phyloP scores from a whole-genome alignment of 495 filamentous ascomycete genomes.

The Talaromyces nanjingensis region DNA sequence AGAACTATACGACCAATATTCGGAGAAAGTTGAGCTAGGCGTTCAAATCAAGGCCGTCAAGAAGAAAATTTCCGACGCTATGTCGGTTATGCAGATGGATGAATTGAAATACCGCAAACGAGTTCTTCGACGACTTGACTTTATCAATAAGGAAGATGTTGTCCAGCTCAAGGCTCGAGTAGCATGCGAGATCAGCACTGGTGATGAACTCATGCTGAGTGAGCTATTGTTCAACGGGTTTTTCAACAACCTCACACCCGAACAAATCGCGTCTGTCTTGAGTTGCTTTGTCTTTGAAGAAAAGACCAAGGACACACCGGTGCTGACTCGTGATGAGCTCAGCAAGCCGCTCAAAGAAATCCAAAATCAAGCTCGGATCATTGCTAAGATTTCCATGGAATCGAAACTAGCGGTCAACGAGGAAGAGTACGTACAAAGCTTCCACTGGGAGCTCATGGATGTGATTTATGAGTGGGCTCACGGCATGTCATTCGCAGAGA shows the following conservation, averaged over 20 bases:
- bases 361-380: slow-evolving; percentile 70
- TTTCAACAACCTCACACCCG: slow-evolving; percentile 90
- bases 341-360: slow-evolving; percentile 79
- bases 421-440: slow-evolving; percentile 79
- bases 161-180: slow-evolving; percentile 94
- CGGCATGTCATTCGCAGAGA: slow-evolving; percentile 85
- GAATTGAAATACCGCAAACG: slow-evolving; percentile 94
- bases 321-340: slow-evolving; percentile 67
- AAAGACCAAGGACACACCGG: slow-evolving; percentile 65
- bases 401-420: slow-evolving; percentile 87
- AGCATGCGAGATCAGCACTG: slow-evolving; percentile 93
- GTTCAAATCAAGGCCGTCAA: slow-evolving; percentile 78
- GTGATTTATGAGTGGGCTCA: slow-evolving; percentile 92
- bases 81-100: slow-evolving; percentile 83
- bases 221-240: slow-evolving; percentile 95
- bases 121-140: slow-evolving; percentile 90
- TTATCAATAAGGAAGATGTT: slow-evolving; percentile 90
- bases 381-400: slow-evolving; percentile 90
- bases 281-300: slow-evolving; percentile 97
- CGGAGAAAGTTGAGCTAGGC: slow-evolving; percentile 64
- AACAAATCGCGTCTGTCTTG: slow-evolving; percentile 74
- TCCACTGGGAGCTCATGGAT: slow-evolving; percentile 94
- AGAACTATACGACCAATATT: slow-evolving; percentile 77
- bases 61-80: slow-evolving; percentile 75
- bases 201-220: slow-evolving; percentile 82